phyloP scores from a whole-genome alignment of 768 basidiomycete genomes.

The Pleurotus tuber-regium region DNA sequence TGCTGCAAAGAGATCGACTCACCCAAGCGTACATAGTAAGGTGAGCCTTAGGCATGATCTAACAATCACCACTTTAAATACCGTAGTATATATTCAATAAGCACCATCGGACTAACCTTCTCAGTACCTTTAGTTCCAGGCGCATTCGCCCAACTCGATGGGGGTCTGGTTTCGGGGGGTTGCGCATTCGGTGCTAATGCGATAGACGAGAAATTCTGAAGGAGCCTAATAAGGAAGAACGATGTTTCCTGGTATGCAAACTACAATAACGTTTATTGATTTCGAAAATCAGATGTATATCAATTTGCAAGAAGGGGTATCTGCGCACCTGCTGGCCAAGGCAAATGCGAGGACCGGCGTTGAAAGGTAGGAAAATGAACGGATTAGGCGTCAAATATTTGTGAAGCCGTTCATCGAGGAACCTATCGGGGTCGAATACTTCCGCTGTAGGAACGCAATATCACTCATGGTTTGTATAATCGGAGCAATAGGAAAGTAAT shows the following conservation, averaged over 20 bases:
- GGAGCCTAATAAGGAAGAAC: conserved; percentile 50
- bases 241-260: conserved; percentile 57
- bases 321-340: conserved; percentile 37
- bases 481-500: neutral
- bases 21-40: conserved; percentile 53
- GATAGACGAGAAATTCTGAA: conserved; percentile 48
- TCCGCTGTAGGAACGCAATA: too few species aligned
- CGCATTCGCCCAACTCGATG: conserved; percentile 37
- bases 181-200: conserved; percentile 43
- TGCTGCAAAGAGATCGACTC: conserved; percentile 13
- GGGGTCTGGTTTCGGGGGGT: conserved; percentile 34
- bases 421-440: conserved; percentile 54
- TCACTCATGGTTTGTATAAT: too few species aligned
- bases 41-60: conserved; percentile 36
- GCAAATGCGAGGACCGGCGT: conserved; percentile 36
- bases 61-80: conserved; percentile 24
- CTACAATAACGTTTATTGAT: conserved; percentile 14
- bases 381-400: conserved; percentile 46
- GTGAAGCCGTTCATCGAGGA: conserved; percentile 50
- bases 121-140: conserved; percentile 37
- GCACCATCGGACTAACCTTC: conserved; percentile 41
- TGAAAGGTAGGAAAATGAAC: conserved; percentile 39
- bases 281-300: neutral
- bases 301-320: neutral
- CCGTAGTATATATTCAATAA: conserved; percentile 15